Percentiles rank a stretch among this genome's conserved stretches.
These are phyloP conservation scores for Populus nigra DNA, from an alignment of 345 rosid species.

Conservation along the genomic window DNA sequence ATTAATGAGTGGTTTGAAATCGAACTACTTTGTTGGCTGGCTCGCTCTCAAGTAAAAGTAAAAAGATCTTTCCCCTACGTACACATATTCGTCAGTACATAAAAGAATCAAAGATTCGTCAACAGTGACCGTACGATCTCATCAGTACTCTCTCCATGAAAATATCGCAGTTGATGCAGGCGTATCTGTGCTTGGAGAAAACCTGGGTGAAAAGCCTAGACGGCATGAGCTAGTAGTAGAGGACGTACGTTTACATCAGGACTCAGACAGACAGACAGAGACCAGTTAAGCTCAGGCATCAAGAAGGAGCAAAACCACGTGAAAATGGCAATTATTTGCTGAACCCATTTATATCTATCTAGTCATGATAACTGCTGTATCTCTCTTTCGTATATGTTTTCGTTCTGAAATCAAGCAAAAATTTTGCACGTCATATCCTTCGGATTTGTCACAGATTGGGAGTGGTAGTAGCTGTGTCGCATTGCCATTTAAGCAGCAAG, in stretches of 20 bases:
- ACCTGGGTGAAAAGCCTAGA: neutral
- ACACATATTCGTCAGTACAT: neutral
- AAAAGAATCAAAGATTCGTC: neutral
- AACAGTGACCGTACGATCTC: neutral
- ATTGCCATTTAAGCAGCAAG: neutral
- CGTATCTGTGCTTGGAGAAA: neutral
- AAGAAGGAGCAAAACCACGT: slow-evolving; percentile 9
- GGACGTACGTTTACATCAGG: neutral
- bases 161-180: neutral
- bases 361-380: too few species aligned
- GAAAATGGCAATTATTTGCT: slow-evolving; percentile 5
- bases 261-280: neutral
- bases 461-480: neutral
- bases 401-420: neutral
- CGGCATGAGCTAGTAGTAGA: neutral
- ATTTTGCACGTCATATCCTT: neutral
- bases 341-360: neutral
- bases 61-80: neutral
- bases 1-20: too few species aligned
- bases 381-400: neutral
- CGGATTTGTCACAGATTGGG: neutral
- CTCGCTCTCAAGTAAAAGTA: too few species aligned
- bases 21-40: too few species aligned
- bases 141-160: neutral
- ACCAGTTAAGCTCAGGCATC: neutral